Base-by-base conservation (phyloP, 1,139 yeast species). In the Maudiozyma humilis region DNA sequence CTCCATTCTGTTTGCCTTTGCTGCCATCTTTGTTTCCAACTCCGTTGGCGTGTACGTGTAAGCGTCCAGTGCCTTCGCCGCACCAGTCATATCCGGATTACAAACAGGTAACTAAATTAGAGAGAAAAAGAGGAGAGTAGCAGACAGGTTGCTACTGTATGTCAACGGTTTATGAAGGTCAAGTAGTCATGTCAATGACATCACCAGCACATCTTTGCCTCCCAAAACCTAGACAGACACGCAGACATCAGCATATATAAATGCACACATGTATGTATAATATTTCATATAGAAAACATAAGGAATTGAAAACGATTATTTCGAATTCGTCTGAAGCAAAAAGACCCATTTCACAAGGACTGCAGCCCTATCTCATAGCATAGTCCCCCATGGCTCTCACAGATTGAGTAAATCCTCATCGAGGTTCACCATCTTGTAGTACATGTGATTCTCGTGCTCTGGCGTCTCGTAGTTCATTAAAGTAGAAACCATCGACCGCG, bases 31-130 rank as follows among this genome's bases (percentile, higher is more conserved):
- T 40, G 36, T 56, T 29, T 49, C 62, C 25, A 51, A 61, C 40
- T 57, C 64, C 1, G 53, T 60, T 34, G 65, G 64, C 14, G 64
- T 61, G 2, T 61, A 61, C 38, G 56, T 58, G 23, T 60, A 40
- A 30, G 13, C 8, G 23, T 32, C 15, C 14, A 12, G 19, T 27
- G 6, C 32, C 8, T 17, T 13, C 20, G 14, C 18, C n/a, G 32
- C 13, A 12, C 29, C n/a, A 37, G 17, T 13, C 7, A n/a, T 38
- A 16, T 29, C n/a, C 18, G 15, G 3, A 4, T 15, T 15, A 34
- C n/a, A 30, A 14, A 6, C n/a, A 4, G 23, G 38, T 19, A 36
- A 23, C 20, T 29, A 20, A 38, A 7, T 16, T 7, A 31, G 7
- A 31, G 20, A 12, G 10, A n/a, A 7, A 14, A 18, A 35, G 20